A percentile compares a stretch with the other conserved stretches of the same genome.
phyloP scores from a whole-genome alignment of 108 stramenopile species.

The Aurantiochytrium sp. region DNA sequence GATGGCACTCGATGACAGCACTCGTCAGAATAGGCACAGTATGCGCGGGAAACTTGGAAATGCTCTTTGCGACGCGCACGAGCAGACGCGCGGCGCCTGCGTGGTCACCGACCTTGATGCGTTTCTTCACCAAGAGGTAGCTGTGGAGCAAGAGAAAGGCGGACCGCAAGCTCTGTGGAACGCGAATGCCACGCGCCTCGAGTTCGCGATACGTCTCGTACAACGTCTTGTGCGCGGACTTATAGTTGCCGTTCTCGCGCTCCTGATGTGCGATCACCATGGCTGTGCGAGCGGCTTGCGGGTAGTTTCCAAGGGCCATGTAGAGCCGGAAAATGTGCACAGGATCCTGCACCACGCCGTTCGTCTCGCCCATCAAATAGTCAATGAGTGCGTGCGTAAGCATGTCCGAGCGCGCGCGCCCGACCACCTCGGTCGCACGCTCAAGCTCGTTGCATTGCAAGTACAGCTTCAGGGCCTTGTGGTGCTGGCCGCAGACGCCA shows the following conservation, averaged over 20 bases:
- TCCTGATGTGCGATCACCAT: conserved; percentile 54
- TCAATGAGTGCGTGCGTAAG: conserved; percentile 55
- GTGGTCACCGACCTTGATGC: conserved; percentile 43
- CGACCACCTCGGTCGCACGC: conserved; percentile 54
- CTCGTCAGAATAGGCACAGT: conserved; percentile 46
- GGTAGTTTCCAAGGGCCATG: conserved; percentile 54
- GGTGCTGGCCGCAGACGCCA: conserved; percentile 39
- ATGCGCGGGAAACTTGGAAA: conserved; percentile 51
- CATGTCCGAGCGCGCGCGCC: conserved; percentile 41
- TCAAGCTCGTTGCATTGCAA: conserved; percentile 44
- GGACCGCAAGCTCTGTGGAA: conserved; percentile 34
- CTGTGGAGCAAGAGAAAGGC: conserved; percentile 52
- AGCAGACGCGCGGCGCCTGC: conserved; percentile 46
- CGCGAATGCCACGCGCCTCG: conserved; percentile 30
- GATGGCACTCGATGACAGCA: conserved; percentile 57
- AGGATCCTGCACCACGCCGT: conserved; percentile 58
- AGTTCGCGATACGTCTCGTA: conserved; percentile 46
- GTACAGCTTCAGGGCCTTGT: conserved; percentile 49
- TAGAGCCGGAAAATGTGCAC: conserved; percentile 56
- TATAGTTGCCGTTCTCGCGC: conserved; percentile 51
- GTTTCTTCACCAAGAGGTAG: conserved; percentile 41
- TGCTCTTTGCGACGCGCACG: conserved; percentile 44
- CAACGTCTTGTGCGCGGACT: conserved; percentile 42
- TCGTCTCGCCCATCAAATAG: conserved; percentile 55
- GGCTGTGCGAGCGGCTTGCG: conserved; percentile 52